A percentile compares a stretch with the other conserved stretches of the same genome.
Conservation (phyloP, 169 alveolate genomes). For the Plasmodium knowlesi region DNA sequence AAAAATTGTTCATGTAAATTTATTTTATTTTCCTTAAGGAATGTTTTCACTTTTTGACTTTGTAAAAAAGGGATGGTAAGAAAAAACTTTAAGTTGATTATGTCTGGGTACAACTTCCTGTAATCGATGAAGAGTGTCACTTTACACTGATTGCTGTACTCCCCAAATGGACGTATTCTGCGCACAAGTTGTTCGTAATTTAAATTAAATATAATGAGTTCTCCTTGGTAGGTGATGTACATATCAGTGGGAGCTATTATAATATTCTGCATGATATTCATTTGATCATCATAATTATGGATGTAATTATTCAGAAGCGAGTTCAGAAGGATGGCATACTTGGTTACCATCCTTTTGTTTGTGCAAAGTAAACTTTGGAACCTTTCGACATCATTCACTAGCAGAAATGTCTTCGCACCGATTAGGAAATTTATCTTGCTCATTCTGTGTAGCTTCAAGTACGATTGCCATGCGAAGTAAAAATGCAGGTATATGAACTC, state of each 20-base stretch:
- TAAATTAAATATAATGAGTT: conserved; percentile 44
- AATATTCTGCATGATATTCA: background rate
- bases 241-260: conserved; percentile 25
- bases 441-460: conserved; percentile 19
- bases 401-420: conserved; percentile 25
- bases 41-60: conserved; percentile 9
- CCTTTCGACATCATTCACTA: conserved; percentile 20
- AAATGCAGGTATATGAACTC: conserved; percentile 41
- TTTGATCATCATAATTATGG: background rate
- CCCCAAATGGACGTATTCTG: conserved; percentile 3
- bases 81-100: conserved; percentile 13
- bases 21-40: conserved; percentile 11
- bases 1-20: conserved; percentile 15
- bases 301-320: conserved; percentile 37
- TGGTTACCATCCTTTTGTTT: background rate
- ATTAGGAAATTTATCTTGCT: conserved; percentile 44
- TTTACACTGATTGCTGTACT: background rate
- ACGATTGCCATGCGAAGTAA: conserved; percentile 23
- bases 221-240: conserved; percentile 3
- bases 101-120: conserved; percentile 9
- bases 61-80: conserved; percentile 37
- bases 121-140: conserved; percentile 50
- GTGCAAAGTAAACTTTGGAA: conserved; percentile 8
- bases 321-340: conserved; percentile 11
- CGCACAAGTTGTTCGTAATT: conserved; percentile 40